Evolutionary conservation across 2,329 filamentous ascomycete genomes (phyloP), one percentile per base, ranked within the genome.

Genomic region (Fusarium pilosicola): DNA sequence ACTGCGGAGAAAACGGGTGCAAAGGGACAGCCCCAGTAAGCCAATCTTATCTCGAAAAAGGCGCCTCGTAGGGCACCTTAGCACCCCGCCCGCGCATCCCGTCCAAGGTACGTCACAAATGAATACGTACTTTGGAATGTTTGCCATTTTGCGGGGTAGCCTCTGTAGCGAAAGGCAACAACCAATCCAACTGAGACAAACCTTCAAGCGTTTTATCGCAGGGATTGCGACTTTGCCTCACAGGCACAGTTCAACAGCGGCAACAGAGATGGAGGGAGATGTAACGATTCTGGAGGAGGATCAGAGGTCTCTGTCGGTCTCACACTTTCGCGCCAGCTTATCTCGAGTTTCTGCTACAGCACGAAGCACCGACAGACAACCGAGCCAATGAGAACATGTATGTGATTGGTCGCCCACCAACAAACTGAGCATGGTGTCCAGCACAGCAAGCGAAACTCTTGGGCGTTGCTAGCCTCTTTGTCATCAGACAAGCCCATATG

Each of bases 91-190:
- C 66, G 54, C 54, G 60, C 63, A 67, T 57, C 30, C 18, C 17
- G 49, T 52, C 73, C 65, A 34, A 34, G 32, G 32, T 34, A 78
- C 76, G 74, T 78, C 76, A 78, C 76, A 51, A 39, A 45, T 36
- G 12, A 22, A 28, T 56, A 56, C 38, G 26, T 44, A 60, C 34
- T 51, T 26, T 51, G 38, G 55, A 46, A 58, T 70, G 51, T 56
- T 65, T 62, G 46, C 62, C 39, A 62, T 64, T 71, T 76, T 76
- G 74, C 72, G 74, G 74, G 74, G 74, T 76, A 74, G 46, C 38
- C 51, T 66, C 51, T 59, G 26, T 24, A 58, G 42, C 46, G 14
- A 54, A 49, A 55, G 44, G 20, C 42, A 59, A 49, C 48, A 56
- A 41, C 44, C 46, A 67, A 67, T 48, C 48, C 46, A 67, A 67